These are phyloP conservation scores for Ichthyophthirius multifiliis DNA, from an alignment of 169 alveolate genomes.

Conservation along the genomic window DNA sequence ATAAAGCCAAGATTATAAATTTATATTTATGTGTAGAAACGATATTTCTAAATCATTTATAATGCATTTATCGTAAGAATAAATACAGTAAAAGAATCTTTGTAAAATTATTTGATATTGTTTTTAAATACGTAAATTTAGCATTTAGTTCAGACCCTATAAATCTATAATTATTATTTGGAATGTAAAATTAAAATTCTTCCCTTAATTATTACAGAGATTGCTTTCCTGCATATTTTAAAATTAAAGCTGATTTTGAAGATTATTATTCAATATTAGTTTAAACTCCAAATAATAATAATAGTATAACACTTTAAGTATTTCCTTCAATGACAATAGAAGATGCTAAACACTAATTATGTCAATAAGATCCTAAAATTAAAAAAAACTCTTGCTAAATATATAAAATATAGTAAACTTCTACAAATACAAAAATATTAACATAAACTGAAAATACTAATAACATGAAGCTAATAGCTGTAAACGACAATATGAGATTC, in stretches of 20 bases:
- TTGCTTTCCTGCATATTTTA: constrained; percentile 1
- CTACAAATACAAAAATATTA: background rate
- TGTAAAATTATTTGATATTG: background rate
- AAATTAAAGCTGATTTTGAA: background rate
- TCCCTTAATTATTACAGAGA: background rate
- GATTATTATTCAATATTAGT: background rate
- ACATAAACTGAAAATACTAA: background rate
- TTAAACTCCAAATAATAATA: background rate
- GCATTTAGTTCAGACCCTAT: background rate
- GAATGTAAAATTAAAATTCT: background rate
- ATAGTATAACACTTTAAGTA: background rate
- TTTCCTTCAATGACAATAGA: constrained; percentile 1
- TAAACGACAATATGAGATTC: background rate
- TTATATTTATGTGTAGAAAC: background rate
- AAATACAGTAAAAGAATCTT: background rate
- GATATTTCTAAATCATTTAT: background rate
- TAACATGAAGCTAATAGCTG: background rate
- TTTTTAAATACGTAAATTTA: background rate
- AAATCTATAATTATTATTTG: background rate
- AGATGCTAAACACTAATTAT: background rate
- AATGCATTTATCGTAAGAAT: background rate
- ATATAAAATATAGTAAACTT: background rate
- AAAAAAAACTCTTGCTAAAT: background rate
- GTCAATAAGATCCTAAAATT: background rate
- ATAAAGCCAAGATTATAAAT: too few relatives aligned